These are phyloP conservation scores for Coniferiporia sulphurascens DNA, from an alignment of 1,284 basidiomycete genomes.

Conservation along the genomic window DNA sequence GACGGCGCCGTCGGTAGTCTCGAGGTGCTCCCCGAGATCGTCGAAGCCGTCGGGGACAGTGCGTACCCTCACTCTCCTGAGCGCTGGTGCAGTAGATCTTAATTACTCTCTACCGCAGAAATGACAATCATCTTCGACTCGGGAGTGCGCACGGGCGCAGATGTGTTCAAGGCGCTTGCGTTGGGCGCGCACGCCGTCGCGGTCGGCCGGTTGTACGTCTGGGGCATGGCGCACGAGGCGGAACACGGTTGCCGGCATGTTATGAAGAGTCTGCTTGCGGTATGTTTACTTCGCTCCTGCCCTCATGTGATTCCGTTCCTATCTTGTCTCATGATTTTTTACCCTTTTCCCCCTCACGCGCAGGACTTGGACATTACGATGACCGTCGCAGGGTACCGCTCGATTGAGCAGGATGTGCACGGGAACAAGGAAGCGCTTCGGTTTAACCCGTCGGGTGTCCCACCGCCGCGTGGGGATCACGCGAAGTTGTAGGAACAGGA, in stretches of 20 bases:
- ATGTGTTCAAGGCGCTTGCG: slow-evolving; percentile 55
- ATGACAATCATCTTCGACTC: slow-evolving; percentile 61
- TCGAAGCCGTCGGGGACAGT: slow-evolving; percentile 46
- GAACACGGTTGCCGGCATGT: slow-evolving; percentile 49
- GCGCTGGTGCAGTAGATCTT: background rate
- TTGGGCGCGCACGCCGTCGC: slow-evolving; percentile 43
- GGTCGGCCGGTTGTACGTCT: slow-evolving; percentile 44
- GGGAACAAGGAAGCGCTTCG: slow-evolving; percentile 33
- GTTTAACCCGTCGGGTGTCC: slow-evolving; percentile 35
- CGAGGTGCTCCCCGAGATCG: slow-evolving; percentile 50
- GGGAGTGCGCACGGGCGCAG: slow-evolving; percentile 49
- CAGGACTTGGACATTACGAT: slow-evolving; percentile 54
- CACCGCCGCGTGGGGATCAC: slow-evolving; percentile 34
- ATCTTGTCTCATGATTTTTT: background rate
- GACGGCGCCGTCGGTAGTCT: slow-evolving; percentile 53
- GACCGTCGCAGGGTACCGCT: slow-evolving; percentile 44
- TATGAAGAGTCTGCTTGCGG: slow-evolving; percentile 52
- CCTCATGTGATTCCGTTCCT: background rate
- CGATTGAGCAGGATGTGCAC: slow-evolving; percentile 35
- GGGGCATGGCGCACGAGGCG: slow-evolving; percentile 48
- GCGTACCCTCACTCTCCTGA: slow-evolving; percentile 21
- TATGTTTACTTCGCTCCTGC: slow-evolving; percentile 14
- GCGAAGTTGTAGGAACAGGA: slow-evolving; percentile 28
- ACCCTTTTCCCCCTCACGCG: background rate
- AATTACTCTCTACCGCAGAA: slow-evolving; percentile 27